These are phyloP conservation scores for Endoconidiophora polonica DNA, from an alignment of 2,329 filamentous ascomycete species.

Conservation along the genomic window DNA sequence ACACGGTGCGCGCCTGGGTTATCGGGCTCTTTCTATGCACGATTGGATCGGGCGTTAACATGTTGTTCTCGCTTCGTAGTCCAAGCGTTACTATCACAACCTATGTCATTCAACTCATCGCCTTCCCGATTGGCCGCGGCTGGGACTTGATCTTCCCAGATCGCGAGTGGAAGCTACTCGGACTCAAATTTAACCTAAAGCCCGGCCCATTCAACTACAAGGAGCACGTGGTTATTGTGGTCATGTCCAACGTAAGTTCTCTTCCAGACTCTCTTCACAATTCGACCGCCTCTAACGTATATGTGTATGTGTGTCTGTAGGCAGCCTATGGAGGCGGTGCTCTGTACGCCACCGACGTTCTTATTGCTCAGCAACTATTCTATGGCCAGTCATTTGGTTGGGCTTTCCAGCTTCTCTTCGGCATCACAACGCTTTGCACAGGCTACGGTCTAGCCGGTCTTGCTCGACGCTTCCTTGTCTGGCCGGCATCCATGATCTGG, in stretches of 20 bases:
- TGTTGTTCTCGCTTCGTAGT: slow-evolving; percentile 42
- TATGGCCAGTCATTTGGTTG: slow-evolving; percentile 37
- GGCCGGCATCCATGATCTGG: slow-evolving; percentile 49
- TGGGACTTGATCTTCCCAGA: slow-evolving; percentile 40
- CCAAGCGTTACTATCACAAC: slow-evolving; percentile 43
- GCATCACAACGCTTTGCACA: slow-evolving; percentile 43
- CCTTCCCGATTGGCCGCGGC: slow-evolving; percentile 39
- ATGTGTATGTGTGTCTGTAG: slow-evolving; percentile 19
- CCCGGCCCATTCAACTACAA: slow-evolving; percentile 44
- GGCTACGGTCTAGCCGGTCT: slow-evolving; percentile 48
- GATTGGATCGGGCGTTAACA: slow-evolving; percentile 43
- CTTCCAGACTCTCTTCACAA: neutral
- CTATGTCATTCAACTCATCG: slow-evolving; percentile 44
- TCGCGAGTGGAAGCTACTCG: slow-evolving; percentile 32
- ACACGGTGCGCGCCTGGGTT: slow-evolving; percentile 47
- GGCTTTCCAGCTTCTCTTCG: slow-evolving; percentile 42
- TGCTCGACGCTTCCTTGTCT: slow-evolving; percentile 40
- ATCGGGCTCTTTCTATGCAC: slow-evolving; percentile 46
- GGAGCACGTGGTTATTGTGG: slow-evolving; percentile 44
- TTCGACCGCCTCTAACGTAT: neutral
- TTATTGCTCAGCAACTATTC: slow-evolving; percentile 28
- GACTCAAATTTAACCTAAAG: slow-evolving; percentile 38
- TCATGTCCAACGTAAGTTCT: slow-evolving; percentile 43
- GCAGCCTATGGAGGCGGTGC: slow-evolving; percentile 41
- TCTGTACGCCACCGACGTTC: slow-evolving; percentile 37